Base-by-base conservation (phyloP, 2,329 filamentous ascomycete species). In the Dothiorella sarmentorum region DNA sequence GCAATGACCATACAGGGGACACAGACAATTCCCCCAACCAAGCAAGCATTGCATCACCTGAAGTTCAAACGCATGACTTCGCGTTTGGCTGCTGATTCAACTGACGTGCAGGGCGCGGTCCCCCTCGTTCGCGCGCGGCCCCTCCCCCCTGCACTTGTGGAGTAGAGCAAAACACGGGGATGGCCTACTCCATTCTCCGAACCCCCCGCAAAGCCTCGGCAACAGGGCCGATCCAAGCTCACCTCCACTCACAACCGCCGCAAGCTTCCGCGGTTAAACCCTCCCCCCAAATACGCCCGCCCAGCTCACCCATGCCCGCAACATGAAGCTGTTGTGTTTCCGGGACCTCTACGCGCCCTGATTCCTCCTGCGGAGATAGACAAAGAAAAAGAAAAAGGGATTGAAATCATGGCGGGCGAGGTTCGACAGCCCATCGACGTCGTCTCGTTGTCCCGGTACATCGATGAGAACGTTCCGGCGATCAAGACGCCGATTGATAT, bases 381-480 rank as follows among this genome's bases (percentile, higher is more conserved):
- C n/a, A n/a, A n/a, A n/a, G n/a, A n/a, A n/a, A n/a, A n/a, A n/a
- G n/a, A n/a, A n/a, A n/a, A n/a, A n/a, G n/a, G n/a, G n/a, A n/a
- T n/a, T n/a, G n/a, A n/a, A 31, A 73, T 55, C 61, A 87, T 97
- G 93, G 93, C 94, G 56, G 93, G 93, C 67, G 81, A 82, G 63
- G 86, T 99, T 60, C 86, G 94, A 72, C 94, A 99, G 72, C 90
- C 90, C 42, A 95, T 99, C 70, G 90, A 97, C 71, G 76, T 93
- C 67, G 77, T 82, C 68, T 85, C 89, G 15, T 80, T 99, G 58
- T 88, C 93, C 78, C 82, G 80, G 63, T 99, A 92, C 75, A 82
- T 99, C 64, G 77, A 82, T 57, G 75, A 83, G 62, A 82, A 91
- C 76, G 90, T 96, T n/a, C 90, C 91, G 2, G 82, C 87, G 68